These are phyloP conservation scores for Lignosus rhinocerotis DNA, from an alignment of 1,284 basidiomycete species.

Conservation along the genomic window DNA sequence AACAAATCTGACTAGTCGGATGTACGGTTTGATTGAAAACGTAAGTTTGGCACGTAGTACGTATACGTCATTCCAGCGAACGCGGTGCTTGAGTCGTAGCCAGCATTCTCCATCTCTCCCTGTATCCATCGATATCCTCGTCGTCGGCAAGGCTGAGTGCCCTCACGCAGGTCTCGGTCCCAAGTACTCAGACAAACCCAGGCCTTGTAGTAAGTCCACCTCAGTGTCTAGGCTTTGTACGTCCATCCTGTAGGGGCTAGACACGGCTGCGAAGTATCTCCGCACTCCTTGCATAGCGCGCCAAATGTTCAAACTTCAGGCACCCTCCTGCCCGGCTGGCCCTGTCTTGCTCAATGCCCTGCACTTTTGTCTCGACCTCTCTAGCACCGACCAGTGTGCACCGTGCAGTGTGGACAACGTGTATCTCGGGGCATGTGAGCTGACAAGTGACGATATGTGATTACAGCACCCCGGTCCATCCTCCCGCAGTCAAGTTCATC, in stretches of 20 bases:
- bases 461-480: background rate
- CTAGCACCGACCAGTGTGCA: background rate
- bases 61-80: no score
- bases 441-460: conserved; percentile 2
- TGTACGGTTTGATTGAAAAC: no score
- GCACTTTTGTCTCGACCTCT: conserved; percentile 5
- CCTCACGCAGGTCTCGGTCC: no score
- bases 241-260: background rate
- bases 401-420: background rate
- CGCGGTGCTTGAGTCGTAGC: no score
- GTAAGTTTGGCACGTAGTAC: no score
- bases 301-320: background rate
- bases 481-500: background rate
- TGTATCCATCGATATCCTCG: no score
- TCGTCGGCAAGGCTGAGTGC: no score
- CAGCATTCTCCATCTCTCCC: no score
- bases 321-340: no score
- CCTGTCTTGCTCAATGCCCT: background rate
- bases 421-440: background rate
- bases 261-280: background rate
- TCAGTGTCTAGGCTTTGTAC: background rate
- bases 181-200: background rate
- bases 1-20: no score
- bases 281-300: background rate
- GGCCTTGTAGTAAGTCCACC: conserved; percentile 1